Percentiles rank a stretch among this genome's conserved stretches.
Conservation (phyloP, 768 basidiomycete species). For the Naganishia kalamii region DNA sequence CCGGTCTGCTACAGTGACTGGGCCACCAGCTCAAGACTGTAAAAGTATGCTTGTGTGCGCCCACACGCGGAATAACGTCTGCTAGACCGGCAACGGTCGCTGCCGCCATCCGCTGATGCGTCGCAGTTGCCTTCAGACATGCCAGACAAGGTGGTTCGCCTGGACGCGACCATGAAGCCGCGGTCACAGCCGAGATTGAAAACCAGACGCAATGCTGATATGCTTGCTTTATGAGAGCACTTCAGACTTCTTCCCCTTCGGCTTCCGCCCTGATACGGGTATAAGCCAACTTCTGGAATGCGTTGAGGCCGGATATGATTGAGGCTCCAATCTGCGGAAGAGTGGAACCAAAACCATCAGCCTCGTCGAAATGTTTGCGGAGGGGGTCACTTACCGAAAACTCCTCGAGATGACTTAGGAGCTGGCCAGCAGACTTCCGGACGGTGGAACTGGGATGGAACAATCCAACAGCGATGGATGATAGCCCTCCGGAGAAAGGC, state of each 20-base stretch:
- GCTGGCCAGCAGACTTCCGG: conserved; percentile 65
- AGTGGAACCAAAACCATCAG: background rate
- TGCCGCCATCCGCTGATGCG: too few species aligned
- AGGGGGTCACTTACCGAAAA: conserved; percentile 59
- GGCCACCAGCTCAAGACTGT: too few species aligned
- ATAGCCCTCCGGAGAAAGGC: conserved; percentile 70
- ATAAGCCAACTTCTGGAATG: conserved; percentile 83
- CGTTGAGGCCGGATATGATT: conserved; percentile 71
- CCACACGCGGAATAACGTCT: too few species aligned
- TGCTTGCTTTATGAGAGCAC: too few species aligned
- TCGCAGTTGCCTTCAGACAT: too few species aligned
- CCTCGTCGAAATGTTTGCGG: background rate
- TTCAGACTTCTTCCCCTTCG: background rate
- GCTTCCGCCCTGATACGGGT: conserved; percentile 56
- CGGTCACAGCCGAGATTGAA: too few species aligned
- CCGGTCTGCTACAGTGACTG: too few species aligned
- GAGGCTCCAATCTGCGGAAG: conserved; percentile 63
- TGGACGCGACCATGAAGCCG: too few species aligned
- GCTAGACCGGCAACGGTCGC: too few species aligned
- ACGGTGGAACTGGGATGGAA: conserved; percentile 70
- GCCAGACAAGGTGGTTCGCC: too few species aligned
- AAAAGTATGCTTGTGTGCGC: too few species aligned
- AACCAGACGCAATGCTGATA: too few species aligned
- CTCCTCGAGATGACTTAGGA: conserved; percentile 70
- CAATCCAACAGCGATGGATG: conserved; percentile 78